Base-by-base conservation (phyloP, 2,329 filamentous ascomycete genomes). In the Beauveria australis region DNA sequence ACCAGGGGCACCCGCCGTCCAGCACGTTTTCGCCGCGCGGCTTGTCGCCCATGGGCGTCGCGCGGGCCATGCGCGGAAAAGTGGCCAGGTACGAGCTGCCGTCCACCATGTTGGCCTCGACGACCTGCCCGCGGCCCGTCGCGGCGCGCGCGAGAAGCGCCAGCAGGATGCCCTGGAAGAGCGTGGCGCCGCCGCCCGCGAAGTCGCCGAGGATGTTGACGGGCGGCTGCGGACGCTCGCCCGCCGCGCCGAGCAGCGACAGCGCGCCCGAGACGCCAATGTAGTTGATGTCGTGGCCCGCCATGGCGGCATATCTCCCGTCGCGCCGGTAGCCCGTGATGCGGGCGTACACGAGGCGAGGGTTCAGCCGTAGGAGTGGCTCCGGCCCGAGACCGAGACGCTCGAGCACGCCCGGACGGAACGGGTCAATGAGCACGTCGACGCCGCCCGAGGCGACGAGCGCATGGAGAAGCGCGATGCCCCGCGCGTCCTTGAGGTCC, bases 21-120 rank as follows among this genome's bases (percentile, higher is more conserved):
- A 97, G 76, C 61, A 88, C 67, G 72, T 97, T 97, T 60, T 81
- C 79, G 0, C 93, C 93, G 53, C 92, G 79, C 28, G 83, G 79
- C 3, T 73, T 72, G 66, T 77, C 71, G 78, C 91, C 92, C 44
- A 86, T 70, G 1, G 82, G 80, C 7, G 79, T 86, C 70, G 87
- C 86, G 63, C 80, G 78, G 30, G 79, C 79, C 63, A 95, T 77
- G 40, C 93, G 80, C 56, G 89, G 87, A 75, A 93, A 93, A 0
- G 86, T 88, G 1, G 88, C 87, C 28, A 97, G 76, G 72, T 93
- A 93, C 41, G 86, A 83, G 24, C 83, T 84, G 9, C 93, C 93
- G 75, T 97, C 93, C 14, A 97, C 93, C 93, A 97, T 97, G 73
- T 96, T 97, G 18, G 90, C 91, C 75, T 97, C 91, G 9, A 97